phyloP scores from a whole-genome alignment of 202 grass and related monocot genomes.

The Schoenoplectus tabernaemontani region DNA sequence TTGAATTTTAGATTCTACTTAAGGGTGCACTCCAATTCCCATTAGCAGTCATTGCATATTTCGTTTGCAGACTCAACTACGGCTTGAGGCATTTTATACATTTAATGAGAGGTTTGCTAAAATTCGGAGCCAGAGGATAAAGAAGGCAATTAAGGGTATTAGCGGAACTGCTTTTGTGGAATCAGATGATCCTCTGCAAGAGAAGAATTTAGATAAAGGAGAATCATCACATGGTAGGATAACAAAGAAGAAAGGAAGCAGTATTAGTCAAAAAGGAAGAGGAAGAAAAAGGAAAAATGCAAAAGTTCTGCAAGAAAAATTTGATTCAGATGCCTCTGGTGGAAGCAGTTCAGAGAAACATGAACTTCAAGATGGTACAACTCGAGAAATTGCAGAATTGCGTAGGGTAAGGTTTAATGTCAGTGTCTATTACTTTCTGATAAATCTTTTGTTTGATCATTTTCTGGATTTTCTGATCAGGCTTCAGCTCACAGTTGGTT shows the following conservation, averaged over 20 bases:
- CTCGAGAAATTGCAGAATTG: conserved; percentile 25
- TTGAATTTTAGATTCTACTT: neutral
- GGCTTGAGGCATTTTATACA: conserved; percentile 86
- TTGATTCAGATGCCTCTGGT: conserved; percentile 22
- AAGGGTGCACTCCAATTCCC: neutral
- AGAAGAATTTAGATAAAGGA: conserved; percentile 36
- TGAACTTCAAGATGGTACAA: conserved; percentile 9
- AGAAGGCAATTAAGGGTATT: conserved; percentile 97
- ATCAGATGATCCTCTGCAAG: conserved; percentile 45
- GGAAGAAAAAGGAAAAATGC: conserved; percentile 27
- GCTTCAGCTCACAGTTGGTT: neutral
- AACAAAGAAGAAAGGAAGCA: conserved; percentile 35
- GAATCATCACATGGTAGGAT: conserved; percentile 26
- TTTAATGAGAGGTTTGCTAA: conserved; percentile 99
- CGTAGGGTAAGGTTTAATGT: conserved; percentile 46
- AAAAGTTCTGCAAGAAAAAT: conserved; percentile 23
- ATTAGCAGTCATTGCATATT: conserved; percentile 17
- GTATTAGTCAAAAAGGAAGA: conserved; percentile 29
- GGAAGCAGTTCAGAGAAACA: conserved; percentile 26
- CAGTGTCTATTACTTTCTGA: conserved; percentile 3
- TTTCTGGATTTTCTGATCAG: neutral
- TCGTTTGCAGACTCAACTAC: conserved; percentile 72
- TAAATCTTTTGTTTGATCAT: conserved; percentile 12
- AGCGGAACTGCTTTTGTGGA: conserved; percentile 51
- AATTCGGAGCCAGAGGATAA: conserved; percentile 90